Evolutionary conservation across 2,329 filamentous ascomycete species (phyloP).

Genomic region (Monilinia fructicola): DNA sequence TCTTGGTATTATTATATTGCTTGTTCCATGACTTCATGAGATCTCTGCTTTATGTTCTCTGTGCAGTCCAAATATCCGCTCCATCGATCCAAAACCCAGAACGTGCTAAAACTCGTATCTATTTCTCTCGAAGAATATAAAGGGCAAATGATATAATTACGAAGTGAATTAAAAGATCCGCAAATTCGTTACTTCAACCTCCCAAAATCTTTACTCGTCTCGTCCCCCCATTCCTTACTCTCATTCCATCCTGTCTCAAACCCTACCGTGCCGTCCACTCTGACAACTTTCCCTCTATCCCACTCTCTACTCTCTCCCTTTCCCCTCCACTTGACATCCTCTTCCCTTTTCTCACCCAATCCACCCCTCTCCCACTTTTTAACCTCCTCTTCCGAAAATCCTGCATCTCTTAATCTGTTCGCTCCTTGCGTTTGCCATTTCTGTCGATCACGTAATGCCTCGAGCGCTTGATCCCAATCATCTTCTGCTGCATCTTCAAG

Average conservation of each 20-base stretch:
- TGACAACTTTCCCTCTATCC: slow-evolving; percentile 63
- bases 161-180: background rate
- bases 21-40: too few relatives aligned
- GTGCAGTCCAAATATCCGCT: background rate
- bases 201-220: background rate
- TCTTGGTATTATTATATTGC: too few relatives aligned
- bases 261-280: slow-evolving; percentile 52
- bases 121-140: background rate
- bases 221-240: slow-evolving; percentile 29
- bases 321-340: slow-evolving; percentile 70
- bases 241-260: slow-evolving; percentile 35
- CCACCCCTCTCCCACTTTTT: slow-evolving; percentile 65
- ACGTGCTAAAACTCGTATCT: too few relatives aligned
- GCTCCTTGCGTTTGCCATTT: slow-evolving; percentile 75
- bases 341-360: slow-evolving; percentile 53
- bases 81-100: background rate
- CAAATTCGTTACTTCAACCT: background rate
- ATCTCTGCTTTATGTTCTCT: background rate
- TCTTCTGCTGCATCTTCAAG: slow-evolving; percentile 53
- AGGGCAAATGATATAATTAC: background rate
- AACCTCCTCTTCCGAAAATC: slow-evolving; percentile 75
- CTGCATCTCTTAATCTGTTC: slow-evolving; percentile 71
- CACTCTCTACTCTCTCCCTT: slow-evolving; percentile 54
- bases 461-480: slow-evolving; percentile 77
- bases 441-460: slow-evolving; percentile 76